Evolutionary conservation across 1,284 basidiomycete species (phyloP).

Genomic region (Leucoagaricus sp.): DNA sequence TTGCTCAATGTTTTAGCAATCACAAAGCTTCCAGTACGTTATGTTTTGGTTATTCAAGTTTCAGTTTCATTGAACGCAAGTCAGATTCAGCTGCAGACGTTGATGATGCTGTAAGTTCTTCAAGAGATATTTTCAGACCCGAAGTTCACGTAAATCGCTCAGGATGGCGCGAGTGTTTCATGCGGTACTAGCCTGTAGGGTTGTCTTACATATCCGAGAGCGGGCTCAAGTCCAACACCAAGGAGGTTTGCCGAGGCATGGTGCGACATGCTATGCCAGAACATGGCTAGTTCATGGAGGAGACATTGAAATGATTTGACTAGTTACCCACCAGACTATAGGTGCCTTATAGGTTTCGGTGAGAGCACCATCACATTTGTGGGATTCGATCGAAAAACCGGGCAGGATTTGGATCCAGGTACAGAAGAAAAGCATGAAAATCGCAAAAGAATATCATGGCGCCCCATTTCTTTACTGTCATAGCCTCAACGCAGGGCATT

Average conservation of each 20-base stretch:
- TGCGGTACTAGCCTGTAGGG: slow-evolving; percentile 20
- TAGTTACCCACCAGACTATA: too few species aligned
- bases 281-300: background rate
- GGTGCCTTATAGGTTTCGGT: too few species aligned
- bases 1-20: slow-evolving; percentile 7
- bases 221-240: background rate
- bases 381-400: too few species aligned
- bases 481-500: too few species aligned
- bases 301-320: too few species aligned
- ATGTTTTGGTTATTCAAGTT: too few species aligned
- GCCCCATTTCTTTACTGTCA: too few species aligned
- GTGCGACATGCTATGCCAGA: background rate
- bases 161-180: slow-evolving; percentile 23
- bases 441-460: too few species aligned
- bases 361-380: too few species aligned
- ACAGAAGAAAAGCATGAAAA: too few species aligned
- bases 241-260: background rate
- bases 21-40: slow-evolving; percentile 3
- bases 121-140: background rate
- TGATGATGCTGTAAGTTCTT: slow-evolving; percentile 8
- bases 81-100: slow-evolving; percentile 1
- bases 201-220: slow-evolving; percentile 21
- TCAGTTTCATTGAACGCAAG: background rate
- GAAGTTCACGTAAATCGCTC: background rate
- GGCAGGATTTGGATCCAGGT: too few species aligned